Percentiles rank a stretch among this genome's conserved stretches.
These are phyloP conservation scores for Sclerotinia spermophila DNA, from an alignment of 2,329 filamentous ascomycete species.

Conservation along the genomic window DNA sequence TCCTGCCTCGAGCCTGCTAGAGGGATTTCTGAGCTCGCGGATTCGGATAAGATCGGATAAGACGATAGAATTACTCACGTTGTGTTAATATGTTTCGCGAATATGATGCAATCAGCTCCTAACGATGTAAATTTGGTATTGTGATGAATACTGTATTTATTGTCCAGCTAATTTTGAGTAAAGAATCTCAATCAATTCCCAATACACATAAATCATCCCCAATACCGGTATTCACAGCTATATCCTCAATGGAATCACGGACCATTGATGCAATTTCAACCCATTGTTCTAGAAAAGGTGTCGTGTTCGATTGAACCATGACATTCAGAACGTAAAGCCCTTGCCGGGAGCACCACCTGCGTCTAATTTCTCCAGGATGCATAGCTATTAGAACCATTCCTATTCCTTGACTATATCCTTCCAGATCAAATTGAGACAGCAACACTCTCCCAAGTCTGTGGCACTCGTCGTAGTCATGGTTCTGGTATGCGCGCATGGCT, in stretches of 20 bases:
- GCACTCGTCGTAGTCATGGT: background rate
- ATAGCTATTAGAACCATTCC: background rate
- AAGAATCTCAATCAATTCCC: background rate
- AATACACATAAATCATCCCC: background rate
- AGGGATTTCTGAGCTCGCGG: background rate
- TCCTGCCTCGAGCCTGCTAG: no score
- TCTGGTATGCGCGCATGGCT: background rate
- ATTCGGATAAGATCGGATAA: background rate
- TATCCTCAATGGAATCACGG: background rate
- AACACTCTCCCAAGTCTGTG: background rate
- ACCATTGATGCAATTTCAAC: background rate
- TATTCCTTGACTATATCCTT: slow-evolving; percentile 5
- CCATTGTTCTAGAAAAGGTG: background rate
- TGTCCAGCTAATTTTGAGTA: background rate
- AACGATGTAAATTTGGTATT: background rate
- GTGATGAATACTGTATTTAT: background rate
- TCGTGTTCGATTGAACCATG: background rate
- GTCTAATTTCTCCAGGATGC: slow-evolving; percentile 1
- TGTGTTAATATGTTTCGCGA: background rate
- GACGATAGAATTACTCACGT: background rate
- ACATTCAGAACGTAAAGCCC: background rate
- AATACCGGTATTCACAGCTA: background rate
- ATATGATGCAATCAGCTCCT: no score
- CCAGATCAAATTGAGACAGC: background rate
- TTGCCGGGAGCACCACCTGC: slow-evolving; percentile 3